Evolutionary conservation across 202 grass and related monocot genomes (phyloP).

Genomic region (Tripidium arundinaceum): DNA sequence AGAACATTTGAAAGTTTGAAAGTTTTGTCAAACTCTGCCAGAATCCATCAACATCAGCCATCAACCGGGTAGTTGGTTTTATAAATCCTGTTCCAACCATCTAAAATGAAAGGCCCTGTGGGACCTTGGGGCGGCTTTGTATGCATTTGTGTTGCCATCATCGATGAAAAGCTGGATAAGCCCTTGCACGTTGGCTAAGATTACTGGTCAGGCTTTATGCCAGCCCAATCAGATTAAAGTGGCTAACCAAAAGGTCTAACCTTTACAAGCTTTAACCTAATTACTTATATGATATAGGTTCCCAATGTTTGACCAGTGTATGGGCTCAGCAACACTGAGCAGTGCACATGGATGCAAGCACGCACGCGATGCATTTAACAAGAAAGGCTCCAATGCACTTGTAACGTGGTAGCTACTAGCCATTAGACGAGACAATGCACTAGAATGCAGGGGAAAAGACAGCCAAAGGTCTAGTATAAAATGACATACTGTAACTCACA

Average conservation of each 20-base stretch:
- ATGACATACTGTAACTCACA: constrained; percentile 21
- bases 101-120: constrained; percentile 21
- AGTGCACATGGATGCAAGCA: constrained; percentile 34
- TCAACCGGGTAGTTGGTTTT: constrained; percentile 3
- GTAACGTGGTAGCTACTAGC: not conserved
- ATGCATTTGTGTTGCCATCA: constrained; percentile 45
- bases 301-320: constrained; percentile 48
- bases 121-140: constrained; percentile 22
- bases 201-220: constrained; percentile 51
- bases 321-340: constrained; percentile 34
- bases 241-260: constrained; percentile 39
- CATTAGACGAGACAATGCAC: constrained; percentile 20
- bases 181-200: constrained; percentile 43
- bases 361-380: constrained; percentile 34
- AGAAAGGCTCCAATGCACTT: not conserved
- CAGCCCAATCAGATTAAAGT: constrained; percentile 55
- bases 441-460: constrained; percentile 29
- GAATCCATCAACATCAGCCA: constrained; percentile 27
- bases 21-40: not conserved
- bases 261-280: constrained; percentile 39
- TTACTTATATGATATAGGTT: constrained; percentile 29
- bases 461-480: constrained; percentile 23
- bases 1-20: not conserved
- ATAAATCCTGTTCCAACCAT: constrained; percentile 33
- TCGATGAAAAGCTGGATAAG: constrained; percentile 49